These are phyloP conservation scores for Danielozyma ontarioensis DNA, from an alignment of 805 yeast genomes.

Conservation along the genomic window DNA sequence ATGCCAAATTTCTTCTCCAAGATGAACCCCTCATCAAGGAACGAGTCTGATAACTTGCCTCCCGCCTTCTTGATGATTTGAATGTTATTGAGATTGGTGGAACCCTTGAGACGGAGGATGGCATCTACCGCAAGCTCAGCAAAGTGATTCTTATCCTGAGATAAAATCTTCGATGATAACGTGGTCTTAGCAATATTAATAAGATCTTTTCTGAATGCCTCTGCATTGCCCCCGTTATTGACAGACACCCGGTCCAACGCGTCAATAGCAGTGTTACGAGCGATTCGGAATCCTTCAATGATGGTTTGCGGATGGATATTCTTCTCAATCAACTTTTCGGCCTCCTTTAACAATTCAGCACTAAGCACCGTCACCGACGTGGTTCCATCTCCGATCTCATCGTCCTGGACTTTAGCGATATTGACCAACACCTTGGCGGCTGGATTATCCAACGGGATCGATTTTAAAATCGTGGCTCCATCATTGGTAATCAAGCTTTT, in stretches of 20 bases:
- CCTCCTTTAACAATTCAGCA: conserved; percentile 89
- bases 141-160: conserved; percentile 92
- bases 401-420: conserved; percentile 93
- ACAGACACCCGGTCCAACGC: conserved; percentile 77
- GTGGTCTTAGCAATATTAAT: conserved; percentile 89
- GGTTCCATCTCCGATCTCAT: conserved; percentile 98
- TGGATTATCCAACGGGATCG: conserved; percentile 94
- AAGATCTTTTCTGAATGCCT: conserved; percentile 67
- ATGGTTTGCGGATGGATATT: conserved; percentile 98
- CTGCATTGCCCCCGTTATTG: conserved; percentile 58
- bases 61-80: conserved; percentile 93
- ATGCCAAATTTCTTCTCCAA: conserved; percentile 90
- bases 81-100: conserved; percentile 84
- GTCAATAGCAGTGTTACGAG: conserved; percentile 73
- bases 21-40: conserved; percentile 93
- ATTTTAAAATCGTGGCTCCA: conserved; percentile 93
- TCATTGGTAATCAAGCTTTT: conserved; percentile 86
- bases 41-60: conserved; percentile 87
- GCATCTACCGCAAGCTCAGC: conserved; percentile 93
- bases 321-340: conserved; percentile 85
- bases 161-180: conserved; percentile 82
- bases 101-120: conserved; percentile 77
- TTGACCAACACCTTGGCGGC: conserved; percentile 96
- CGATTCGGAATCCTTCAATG: conserved; percentile 91
- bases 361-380: conserved; percentile 91